Conservation (phyloP, 192 early-diverging fungal genomes). For the Coemansia furcata region DNA sequence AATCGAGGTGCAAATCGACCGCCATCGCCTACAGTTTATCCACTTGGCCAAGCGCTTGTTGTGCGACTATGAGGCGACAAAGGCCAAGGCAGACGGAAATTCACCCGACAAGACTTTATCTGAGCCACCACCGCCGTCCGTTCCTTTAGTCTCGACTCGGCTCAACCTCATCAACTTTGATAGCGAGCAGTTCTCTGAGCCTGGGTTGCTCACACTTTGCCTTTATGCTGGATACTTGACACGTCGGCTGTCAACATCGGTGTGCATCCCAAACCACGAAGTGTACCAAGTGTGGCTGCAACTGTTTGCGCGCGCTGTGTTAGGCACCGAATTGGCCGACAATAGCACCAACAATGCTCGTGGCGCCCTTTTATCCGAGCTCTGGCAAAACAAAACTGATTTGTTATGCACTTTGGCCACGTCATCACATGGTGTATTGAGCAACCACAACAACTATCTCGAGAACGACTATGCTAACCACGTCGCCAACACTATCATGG, state of each 20-base stretch:
- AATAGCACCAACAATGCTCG: slow-evolving; percentile 21
- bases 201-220: slow-evolving; percentile 19
- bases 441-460: slow-evolving; percentile 34
- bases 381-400: slow-evolving; percentile 23
- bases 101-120: not conserved
- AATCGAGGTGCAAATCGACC: slow-evolving; percentile 22
- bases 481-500: slow-evolving; percentile 34
- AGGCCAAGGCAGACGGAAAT: not conserved
- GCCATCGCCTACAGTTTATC: slow-evolving; percentile 13
- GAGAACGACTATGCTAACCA: slow-evolving; percentile 46
- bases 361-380: slow-evolving; percentile 18
- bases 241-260: slow-evolving; percentile 3
- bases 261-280: slow-evolving; percentile 38
- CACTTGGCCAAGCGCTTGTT: slow-evolving; percentile 10
- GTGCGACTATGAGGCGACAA: slow-evolving; percentile 8
- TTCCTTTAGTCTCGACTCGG: slow-evolving; percentile 3
- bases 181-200: slow-evolving; percentile 21
- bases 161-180: slow-evolving; percentile 14
- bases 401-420: slow-evolving; percentile 19
- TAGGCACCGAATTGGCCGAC: slow-evolving; percentile 22
- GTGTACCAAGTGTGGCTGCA: slow-evolving; percentile 23
- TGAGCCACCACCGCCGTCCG: not conserved
- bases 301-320: slow-evolving; percentile 25
- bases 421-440: slow-evolving; percentile 30
- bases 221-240: slow-evolving; percentile 30